Base-by-base conservation (phyloP, 371 early-diverging fungal species). In the Mucor plumbeus region DNA sequence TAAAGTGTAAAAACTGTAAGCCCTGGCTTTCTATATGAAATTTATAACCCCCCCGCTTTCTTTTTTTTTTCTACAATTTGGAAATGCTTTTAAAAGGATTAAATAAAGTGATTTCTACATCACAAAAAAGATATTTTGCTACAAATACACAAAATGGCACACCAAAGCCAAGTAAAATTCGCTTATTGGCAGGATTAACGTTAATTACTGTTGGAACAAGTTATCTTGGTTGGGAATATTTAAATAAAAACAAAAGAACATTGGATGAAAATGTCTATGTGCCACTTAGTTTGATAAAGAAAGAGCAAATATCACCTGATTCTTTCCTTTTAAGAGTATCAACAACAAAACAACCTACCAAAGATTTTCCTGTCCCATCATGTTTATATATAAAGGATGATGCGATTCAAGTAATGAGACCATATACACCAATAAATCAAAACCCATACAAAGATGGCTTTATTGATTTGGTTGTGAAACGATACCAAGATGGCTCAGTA, bases 331-430 rank as follows among this genome's bases (percentile, higher is more conserved):
- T 82, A 8, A 70, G 83, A 59, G 59, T 82, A 0, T 62, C 67
- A 17, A 73, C 66, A 21, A 21, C 50, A 50, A 65, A 74, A 33
- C 35, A 53, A 53, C 55, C 72, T 35, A 43, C 38, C 13, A 61
- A 68, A 34, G 8, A 38, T 8, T 83, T 76, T 40, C 82, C 86
- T 19, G 71, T 79, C 6, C 78, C 84, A 21, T 83, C 81, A 17
- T 85, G 87, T 63, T 69, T 91, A 19, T 77, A 86, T 58, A 80
- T 91, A 47, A 88, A 88, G 64, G 91, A 91, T 64, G 86, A 89
- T 65, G 67, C 83, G 5, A 88, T 88, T 65, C 89, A 91, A 67
- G 84, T 91, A 56, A 90, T 87, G 73, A 76, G 91, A 11, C 69
- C 84, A 1, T 91, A 90, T 68, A 88, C 90, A 33, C 90, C 92